These are phyloP conservation scores for Ustilago curta DNA, from an alignment of 1,284 basidiomycete species.

Conservation along the genomic window DNA sequence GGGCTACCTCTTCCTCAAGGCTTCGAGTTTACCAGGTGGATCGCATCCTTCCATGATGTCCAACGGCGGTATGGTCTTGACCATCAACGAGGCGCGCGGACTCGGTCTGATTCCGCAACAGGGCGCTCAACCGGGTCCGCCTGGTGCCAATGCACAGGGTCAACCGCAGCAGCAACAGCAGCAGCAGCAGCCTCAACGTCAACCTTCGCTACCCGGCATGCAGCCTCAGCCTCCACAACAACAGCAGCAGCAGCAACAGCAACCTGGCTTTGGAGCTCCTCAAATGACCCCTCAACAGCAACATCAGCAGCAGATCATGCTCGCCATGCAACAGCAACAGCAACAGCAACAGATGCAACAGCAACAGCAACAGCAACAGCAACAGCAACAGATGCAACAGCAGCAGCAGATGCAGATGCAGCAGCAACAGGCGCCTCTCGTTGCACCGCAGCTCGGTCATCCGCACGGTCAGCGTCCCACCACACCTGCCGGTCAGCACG, in stretches of 20 bases:
- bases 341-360: constrained; percentile 42
- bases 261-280: constrained; percentile 18
- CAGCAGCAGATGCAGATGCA: constrained; percentile 36
- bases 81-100: constrained; percentile 60
- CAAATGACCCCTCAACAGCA: constrained; percentile 23
- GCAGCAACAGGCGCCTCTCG: constrained; percentile 34
- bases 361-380: constrained; percentile 28
- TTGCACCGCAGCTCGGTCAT: constrained; percentile 37
- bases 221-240: constrained; percentile 15
- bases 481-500: constrained; percentile 41
- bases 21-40: constrained; percentile 51
- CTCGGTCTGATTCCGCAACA: constrained; percentile 59
- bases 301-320: constrained; percentile 35
- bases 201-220: constrained; percentile 12
- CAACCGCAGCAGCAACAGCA: constrained; percentile 27
- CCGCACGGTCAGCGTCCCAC: constrained; percentile 44
- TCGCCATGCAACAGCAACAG: constrained; percentile 41
- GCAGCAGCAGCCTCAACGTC: constrained; percentile 11
- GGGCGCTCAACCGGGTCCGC: constrained; percentile 21
- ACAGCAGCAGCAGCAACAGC: constrained; percentile 19
- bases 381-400: constrained; percentile 42
- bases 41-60: constrained; percentile 47
- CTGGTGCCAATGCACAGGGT: constrained; percentile 6
- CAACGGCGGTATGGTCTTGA: constrained; percentile 61
- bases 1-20: constrained; percentile 65